A percentile compares a stretch with the other conserved stretches of the same genome.
Conservation (phyloP, 164 flowering plant genomes). For the Platanus orientalis region DNA sequence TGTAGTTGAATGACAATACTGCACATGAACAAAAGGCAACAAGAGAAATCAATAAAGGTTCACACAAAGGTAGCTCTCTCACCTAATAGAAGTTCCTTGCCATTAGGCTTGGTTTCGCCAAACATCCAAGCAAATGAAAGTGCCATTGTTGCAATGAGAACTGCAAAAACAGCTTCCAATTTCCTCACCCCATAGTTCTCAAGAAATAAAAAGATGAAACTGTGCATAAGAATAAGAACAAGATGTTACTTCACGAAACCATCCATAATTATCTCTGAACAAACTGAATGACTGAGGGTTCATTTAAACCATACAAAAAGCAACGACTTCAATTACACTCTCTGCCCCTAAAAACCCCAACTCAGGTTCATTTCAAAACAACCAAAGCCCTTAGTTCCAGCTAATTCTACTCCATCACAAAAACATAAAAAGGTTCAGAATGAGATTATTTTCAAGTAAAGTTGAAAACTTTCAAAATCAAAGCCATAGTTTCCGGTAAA, state of each 20-base stretch:
- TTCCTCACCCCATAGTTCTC: conserved; percentile 97
- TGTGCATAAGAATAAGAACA: conserved; percentile 23
- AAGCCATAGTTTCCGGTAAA: too few relatives aligned
- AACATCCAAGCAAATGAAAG: conserved; percentile 95
- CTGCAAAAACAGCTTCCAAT: conserved; percentile 82
- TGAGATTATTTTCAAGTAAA: too few relatives aligned
- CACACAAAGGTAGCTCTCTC: neutral
- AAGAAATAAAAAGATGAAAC: conserved; percentile 78
- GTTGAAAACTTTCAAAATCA: too few relatives aligned
- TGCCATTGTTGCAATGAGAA: conserved; percentile 84
- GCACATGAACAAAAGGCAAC: neutral
- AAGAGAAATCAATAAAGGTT: neutral
- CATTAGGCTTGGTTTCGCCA: conserved; percentile 72
- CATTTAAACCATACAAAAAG: neutral
- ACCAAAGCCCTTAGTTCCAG: neutral
- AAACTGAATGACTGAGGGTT: too few relatives aligned
- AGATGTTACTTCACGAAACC: conserved; percentile 2
- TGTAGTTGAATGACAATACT: neutral
- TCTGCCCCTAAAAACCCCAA: too few relatives aligned
- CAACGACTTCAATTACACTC: neutral
- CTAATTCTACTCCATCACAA: neutral
- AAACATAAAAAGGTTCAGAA: too few relatives aligned
- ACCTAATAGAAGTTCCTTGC: conserved; percentile 73
- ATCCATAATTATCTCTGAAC: neutral
- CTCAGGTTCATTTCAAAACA: too few relatives aligned